Base-by-base conservation (phyloP, 2,329 filamentous ascomycete species). In the Pyricularia grisea region DNA sequence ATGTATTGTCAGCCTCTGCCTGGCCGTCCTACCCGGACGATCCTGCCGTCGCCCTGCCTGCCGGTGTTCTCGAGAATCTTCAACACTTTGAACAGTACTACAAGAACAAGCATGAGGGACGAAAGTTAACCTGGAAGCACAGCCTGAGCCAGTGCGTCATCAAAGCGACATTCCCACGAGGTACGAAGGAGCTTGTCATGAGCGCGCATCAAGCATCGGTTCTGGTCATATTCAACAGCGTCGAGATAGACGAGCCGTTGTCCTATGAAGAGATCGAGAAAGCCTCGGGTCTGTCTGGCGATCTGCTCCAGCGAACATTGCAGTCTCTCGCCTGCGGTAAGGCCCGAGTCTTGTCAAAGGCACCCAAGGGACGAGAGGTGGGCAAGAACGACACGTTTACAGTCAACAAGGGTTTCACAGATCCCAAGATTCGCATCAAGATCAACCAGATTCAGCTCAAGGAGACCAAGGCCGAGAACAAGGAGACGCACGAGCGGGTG, bases 391-490 rank as follows among this genome's bases (percentile, higher is more conserved):
- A 99, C 79, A 92, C 89, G 0, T 99, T 99, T 75, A 88, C 87
- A 0, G 89, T 97, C 75, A 97, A 97, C 80, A 79, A 85, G 64
- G 77, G 78, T 20, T 99, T 99, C 79, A 82, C 82, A 2, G 91
- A 97, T 76, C 85, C 89, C 25, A 97, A 95, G 79, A 91, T 92
- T 79, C 89, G 93, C 69, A 90, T 99, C 81, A 99, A 99, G 83
- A 97, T 99, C 83, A 99, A 98, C 81, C 94, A 97, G 80, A 95
- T 99, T 74, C 95, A 99, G 80, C 86, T 97, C 67, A 96, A 95
- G 80, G 95, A 99, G 81, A 98, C 95, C 0, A 92, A 91, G 74
- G 91, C 94, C 76, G 95, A 99, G 80, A 97, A 97, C 80, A 92
- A 93, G 79, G 92, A 91, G 74, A 98, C 94, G 1, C 93, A 98